Evolutionary conservation across 106 monocot species (phyloP), one percentile per base, ranked within the genome.

Genomic region (Agapanthus africanus): DNA sequence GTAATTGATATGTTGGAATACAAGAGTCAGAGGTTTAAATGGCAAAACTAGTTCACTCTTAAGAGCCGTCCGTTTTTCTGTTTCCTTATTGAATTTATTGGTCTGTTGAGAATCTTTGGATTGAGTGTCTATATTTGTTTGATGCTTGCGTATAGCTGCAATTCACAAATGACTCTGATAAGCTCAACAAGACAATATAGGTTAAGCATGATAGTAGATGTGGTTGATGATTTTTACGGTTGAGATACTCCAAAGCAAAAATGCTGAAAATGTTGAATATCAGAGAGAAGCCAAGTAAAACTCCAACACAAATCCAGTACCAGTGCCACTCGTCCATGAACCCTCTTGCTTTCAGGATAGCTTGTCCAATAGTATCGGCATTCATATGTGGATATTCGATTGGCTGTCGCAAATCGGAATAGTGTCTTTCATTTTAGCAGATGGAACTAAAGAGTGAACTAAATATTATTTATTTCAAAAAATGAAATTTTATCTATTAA

Each of bases 1-100:
- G 69, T 97, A 97, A 68, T 72, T 91, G 32, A 97, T 71, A 72
- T 89, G 86, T 33, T 74, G 69, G 73, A 97, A 97, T 38, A 74
- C 71, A 28, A 97, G 75, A 37, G 86, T 86, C 31, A 86, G 76
- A 30, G 95, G 95, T 59, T 75, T 79, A 71, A 97, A 89, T 52
- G 91, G 91, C 34, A 97, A 67, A 68, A 73, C 63, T 71, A 87
- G 71, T 78, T 70, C 79, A 50, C 69, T 31, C 33, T 19, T 62
- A 36, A 67, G 56, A 54, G 74, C 42, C 34, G 1, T 25, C 37
- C 37, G 54, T 37, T 49, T 30, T 65, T 7, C 7, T 38, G 31
- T 25, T 66, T 70, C 11, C 35, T 56, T 61, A 40, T 67, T 27
- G 47, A 23, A 13, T 69, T 65, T 32, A 15, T 15, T 40, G 5